A percentile compares a stretch with the other conserved stretches of the same genome.
Evolutionary conservation across 495 filamentous ascomycete species (phyloP).

Genomic region (Aspergillus mulundensis): DNA sequence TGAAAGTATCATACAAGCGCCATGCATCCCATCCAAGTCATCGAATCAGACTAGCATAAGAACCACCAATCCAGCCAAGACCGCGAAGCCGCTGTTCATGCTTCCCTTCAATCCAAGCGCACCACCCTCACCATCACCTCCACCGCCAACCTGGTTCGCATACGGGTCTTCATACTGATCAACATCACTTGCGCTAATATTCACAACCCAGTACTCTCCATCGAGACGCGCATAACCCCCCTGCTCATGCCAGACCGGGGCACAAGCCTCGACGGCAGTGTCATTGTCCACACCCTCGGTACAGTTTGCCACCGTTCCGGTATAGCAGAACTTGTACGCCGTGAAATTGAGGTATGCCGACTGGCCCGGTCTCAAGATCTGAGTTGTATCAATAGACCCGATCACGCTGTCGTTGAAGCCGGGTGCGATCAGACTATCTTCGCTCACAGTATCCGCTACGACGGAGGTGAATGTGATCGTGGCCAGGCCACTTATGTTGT

Average conservation of each 20-base stretch:
- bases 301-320: slow-evolving; percentile 3
- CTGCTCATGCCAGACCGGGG: slow-evolving; percentile 4
- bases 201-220: slow-evolving; percentile 2
- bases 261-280: neutral
- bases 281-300: slow-evolving; percentile 1
- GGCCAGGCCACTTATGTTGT: neutral
- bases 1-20: neutral
- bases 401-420: slow-evolving; percentile 1
- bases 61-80: neutral
- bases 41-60: neutral
- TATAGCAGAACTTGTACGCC: slow-evolving; percentile 4
- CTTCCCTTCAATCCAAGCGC: neutral
- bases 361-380: slow-evolving; percentile 1
- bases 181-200: neutral
- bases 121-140: neutral
- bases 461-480: neutral
- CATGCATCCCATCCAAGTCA: neutral
- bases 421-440: neutral
- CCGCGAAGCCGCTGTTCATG: neutral
- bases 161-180: slow-evolving; percentile 3
- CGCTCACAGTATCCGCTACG: neutral
- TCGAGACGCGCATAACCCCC: neutral
- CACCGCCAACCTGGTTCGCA: slow-evolving; percentile 1
- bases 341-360: slow-evolving; percentile 11
- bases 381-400: slow-evolving; percentile 1